Conservation (phyloP, 805 yeast genomes). For the Candida awuae region DNA sequence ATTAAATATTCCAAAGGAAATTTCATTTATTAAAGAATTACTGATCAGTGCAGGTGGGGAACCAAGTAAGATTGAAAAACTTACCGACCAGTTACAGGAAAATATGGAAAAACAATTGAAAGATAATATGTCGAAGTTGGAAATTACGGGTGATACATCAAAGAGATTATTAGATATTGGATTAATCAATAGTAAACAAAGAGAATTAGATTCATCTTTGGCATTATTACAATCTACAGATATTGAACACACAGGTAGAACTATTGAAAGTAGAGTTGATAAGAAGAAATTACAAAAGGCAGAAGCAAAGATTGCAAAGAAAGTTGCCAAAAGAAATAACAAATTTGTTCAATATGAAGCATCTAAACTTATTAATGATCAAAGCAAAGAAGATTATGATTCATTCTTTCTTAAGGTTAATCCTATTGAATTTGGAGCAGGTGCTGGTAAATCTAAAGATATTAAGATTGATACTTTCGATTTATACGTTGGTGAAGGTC, state of each 20-base stretch:
- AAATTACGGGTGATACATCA: constrained; percentile 78
- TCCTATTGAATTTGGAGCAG: constrained; percentile 83
- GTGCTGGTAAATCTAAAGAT: constrained; percentile 96
- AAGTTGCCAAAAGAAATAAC: constrained; percentile 81
- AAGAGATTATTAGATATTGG: constrained; percentile 77
- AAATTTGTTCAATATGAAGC: constrained; percentile 86
- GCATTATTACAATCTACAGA: constrained; percentile 76
- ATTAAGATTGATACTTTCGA: constrained; percentile 90
- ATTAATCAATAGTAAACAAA: constrained; percentile 58
- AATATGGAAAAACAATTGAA: constrained; percentile 45
- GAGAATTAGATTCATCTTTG: constrained; percentile 68
- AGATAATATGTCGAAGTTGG: constrained; percentile 65
- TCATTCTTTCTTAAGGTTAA: constrained; percentile 91
- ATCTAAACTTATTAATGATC: constrained; percentile 71
- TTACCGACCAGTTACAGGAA: constrained; percentile 41
- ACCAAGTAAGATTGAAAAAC: constrained; percentile 39
- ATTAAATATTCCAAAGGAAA: constrained; percentile 59
- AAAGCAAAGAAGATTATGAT: constrained; percentile 72
- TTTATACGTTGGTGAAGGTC: constrained; percentile 91
- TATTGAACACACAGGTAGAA: constrained; percentile 85
- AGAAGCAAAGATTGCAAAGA: constrained; percentile 93
- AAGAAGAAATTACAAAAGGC: constrained; percentile 95
- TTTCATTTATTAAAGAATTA: constrained; percentile 56
- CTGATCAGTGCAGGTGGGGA: constrained; percentile 81
- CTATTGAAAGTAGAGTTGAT: constrained; percentile 90